These are phyloP conservation scores for Coniosporium apollinis DNA, from an alignment of 495 filamentous ascomycete genomes.

Conservation along the genomic window DNA sequence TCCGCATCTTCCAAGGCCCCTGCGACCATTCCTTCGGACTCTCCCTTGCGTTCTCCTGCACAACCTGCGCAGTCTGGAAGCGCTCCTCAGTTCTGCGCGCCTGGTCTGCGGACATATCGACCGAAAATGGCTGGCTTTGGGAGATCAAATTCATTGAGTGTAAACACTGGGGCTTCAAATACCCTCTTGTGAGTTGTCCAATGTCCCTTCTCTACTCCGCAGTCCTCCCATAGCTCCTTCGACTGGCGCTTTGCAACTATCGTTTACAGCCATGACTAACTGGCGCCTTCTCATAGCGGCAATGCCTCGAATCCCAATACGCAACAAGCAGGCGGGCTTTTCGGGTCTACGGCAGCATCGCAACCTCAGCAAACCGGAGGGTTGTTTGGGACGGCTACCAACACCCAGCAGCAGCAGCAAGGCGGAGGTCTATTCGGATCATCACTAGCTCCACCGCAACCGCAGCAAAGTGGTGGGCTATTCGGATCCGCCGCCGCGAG, in stretches of 20 bases:
- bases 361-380: constrained; percentile 19
- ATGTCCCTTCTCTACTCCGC: too few species aligned
- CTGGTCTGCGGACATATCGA: too few species aligned
- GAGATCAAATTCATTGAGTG: not conserved
- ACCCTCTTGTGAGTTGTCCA: not conserved
- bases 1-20: too few species aligned
- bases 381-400: constrained; percentile 34
- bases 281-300: too few species aligned
- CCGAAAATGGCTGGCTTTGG: not conserved
- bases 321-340: constrained; percentile 23
- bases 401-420: constrained; percentile 29
- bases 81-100: too few species aligned
- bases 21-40: too few species aligned
- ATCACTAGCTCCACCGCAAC: constrained; percentile 10
- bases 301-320: too few species aligned
- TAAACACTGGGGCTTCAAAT: not conserved
- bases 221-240: too few species aligned
- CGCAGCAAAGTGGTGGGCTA: constrained; percentile 22
- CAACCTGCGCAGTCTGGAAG: too few species aligned
- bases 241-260: too few species aligned
- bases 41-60: too few species aligned
- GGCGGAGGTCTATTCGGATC: constrained; percentile 25
- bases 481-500: constrained; percentile 18
- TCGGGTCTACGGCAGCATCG: constrained; percentile 23
- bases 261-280: too few species aligned